phyloP scores from a whole-genome alignment of 176 grass and related monocot species.

The Avena sativa region DNA sequence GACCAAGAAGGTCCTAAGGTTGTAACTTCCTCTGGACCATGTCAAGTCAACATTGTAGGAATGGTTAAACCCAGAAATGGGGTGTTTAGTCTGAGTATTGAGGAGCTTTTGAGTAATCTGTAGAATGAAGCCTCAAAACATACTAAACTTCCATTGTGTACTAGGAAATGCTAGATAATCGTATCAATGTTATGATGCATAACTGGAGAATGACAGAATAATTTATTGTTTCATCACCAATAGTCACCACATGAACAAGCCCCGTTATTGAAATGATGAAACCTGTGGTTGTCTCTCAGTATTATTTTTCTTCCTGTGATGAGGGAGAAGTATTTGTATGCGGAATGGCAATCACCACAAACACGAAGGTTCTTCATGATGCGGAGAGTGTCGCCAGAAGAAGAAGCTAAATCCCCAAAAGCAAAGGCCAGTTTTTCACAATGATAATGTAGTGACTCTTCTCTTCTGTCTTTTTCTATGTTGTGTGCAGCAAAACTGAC shows the following conservation, averaged over 20 bases:
- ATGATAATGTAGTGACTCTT: conserved; percentile 51
- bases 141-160: conserved; percentile 1
- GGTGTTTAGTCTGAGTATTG: neutral
- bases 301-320: conserved; percentile 49
- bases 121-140: conserved; percentile 1
- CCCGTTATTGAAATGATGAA: conserved; percentile 45
- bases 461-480: conserved; percentile 32
- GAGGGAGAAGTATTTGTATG: conserved; percentile 51
- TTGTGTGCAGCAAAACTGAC: conserved; percentile 51
- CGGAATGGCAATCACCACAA: conserved; percentile 53
- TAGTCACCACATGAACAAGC: conserved; percentile 53
- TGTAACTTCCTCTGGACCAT: neutral
- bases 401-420: conserved; percentile 49
- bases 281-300: conserved; percentile 51
- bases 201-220: neutral
- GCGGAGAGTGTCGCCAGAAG: conserved; percentile 35
- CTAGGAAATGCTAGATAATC: neutral
- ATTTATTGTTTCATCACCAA: conserved; percentile 41
- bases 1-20: neutral
- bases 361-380: conserved; percentile 58
- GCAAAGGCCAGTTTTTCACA: conserved; percentile 57
- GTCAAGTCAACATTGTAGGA: neutral
- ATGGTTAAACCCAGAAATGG: neutral
- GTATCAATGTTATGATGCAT: neutral
- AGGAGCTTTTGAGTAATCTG: neutral